Evolutionary conservation across 495 filamentous ascomycete species (phyloP).

Genomic region (Penicillium parvum): DNA sequence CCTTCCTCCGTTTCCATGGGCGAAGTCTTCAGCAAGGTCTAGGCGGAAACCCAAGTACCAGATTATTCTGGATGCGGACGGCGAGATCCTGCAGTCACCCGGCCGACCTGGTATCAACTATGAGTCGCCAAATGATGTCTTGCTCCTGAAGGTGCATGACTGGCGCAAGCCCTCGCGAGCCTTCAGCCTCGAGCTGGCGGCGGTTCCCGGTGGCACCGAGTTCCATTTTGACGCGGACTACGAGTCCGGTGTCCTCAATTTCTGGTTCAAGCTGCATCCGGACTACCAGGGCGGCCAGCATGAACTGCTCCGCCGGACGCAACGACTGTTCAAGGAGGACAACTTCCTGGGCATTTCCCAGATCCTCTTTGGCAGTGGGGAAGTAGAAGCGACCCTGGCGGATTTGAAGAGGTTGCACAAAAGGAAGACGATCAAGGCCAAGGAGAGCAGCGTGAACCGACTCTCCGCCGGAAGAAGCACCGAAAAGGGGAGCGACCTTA

Average conservation of each 20-base stretch:
- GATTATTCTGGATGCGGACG: not conserved
- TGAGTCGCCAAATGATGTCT: not conserved
- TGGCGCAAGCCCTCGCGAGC: not conserved
- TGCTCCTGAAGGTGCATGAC: not conserved
- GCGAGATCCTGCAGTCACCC: not conserved
- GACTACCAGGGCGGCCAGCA: constrained; percentile 1
- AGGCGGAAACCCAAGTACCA: not conserved
- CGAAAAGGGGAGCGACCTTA: too few species aligned
- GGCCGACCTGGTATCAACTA: not conserved
- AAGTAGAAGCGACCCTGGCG: not conserved
- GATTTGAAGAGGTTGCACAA: not conserved
- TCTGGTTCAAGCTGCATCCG: constrained; percentile 4
- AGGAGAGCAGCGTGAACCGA: too few species aligned
- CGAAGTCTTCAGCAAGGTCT: too few species aligned
- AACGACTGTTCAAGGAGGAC: not conserved
- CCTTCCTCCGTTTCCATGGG: not conserved
- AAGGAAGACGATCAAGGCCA: too few species aligned
- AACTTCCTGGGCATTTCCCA: not conserved
- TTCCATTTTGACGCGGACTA: not conserved
- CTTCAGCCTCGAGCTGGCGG: not conserved
- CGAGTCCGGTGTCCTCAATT: not conserved
- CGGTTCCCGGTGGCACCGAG: not conserved
- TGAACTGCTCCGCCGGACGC: not conserved
- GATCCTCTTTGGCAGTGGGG: not conserved
- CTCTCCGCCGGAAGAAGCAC: too few species aligned